These are phyloP conservation scores for Phragmites australis DNA, from an alignment of 176 grass and related monocot genomes.

Conservation along the genomic window DNA sequence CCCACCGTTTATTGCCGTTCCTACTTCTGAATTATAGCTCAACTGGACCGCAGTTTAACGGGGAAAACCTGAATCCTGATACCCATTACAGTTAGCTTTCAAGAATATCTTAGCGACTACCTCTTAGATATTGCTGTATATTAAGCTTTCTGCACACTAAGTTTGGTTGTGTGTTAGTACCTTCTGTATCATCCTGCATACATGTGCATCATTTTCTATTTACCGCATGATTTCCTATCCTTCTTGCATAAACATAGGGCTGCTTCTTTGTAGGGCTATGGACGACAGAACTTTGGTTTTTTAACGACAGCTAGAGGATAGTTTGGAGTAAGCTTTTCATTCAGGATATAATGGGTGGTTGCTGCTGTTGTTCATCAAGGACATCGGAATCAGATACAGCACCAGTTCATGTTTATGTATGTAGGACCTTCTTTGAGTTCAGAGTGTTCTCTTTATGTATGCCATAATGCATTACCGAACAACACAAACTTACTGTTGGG, in stretches of 20 bases:
- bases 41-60: background rate
- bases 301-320: slow-evolving; percentile 33
- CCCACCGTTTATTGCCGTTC: background rate
- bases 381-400: slow-evolving; percentile 49
- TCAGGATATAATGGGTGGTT: slow-evolving; percentile 70
- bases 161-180: background rate
- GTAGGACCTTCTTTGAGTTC: background rate
- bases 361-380: slow-evolving; percentile 68
- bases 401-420: slow-evolving; percentile 62
- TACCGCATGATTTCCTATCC: background rate
- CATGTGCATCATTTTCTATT: background rate
- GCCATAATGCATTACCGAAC: background rate
- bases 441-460: background rate
- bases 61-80: too few species aligned
- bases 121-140: background rate
- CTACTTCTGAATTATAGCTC: background rate
- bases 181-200: background rate
- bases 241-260: background rate
- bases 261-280: slow-evolving; percentile 42
- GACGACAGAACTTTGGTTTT: slow-evolving; percentile 17
- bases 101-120: background rate
- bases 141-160: background rate
- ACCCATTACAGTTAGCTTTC: too few species aligned
- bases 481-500: too few species aligned
- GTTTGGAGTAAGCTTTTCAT: slow-evolving; percentile 30